Evolutionary conservation across 2,329 filamentous ascomycete genomes (phyloP).

Genomic region (Colletotrichum truncatum): DNA sequence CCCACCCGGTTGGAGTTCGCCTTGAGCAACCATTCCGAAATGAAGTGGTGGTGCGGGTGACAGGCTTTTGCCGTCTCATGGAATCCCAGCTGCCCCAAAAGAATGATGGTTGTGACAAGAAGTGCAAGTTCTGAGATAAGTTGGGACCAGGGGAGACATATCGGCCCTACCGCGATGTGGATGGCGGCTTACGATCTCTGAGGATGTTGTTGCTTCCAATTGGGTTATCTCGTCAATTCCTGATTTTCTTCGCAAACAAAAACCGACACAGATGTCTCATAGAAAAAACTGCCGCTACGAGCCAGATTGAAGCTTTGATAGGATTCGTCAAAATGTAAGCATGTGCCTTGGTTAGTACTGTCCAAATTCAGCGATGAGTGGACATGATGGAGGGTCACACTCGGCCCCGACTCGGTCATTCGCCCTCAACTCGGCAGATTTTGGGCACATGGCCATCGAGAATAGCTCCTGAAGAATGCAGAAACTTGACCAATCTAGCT

Average conservation of each 20-base stretch:
- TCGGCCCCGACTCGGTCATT: conserved; percentile 26
- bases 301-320: neutral
- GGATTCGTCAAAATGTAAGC: neutral
- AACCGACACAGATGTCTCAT: too few relatives aligned
- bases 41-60: neutral
- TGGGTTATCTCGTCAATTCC: too few relatives aligned
- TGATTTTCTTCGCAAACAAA: too few relatives aligned
- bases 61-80: neutral
- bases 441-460: conserved; percentile 18
- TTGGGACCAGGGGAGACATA: too few relatives aligned
- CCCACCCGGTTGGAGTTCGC: neutral
- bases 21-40: neutral
- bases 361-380: conserved; percentile 4
- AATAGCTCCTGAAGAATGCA: conserved; percentile 1
- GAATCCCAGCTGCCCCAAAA: conserved; percentile 1
- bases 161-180: neutral
- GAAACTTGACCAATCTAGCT: neutral
- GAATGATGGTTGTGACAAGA: too few relatives aligned
- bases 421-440: neutral
- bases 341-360: conserved; percentile 15
- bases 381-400: conserved; percentile 13
- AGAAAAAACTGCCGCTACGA: neutral
- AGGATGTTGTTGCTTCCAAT: neutral
- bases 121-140: too few relatives aligned
- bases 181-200: neutral